Evolutionary conservation across 2,329 filamentous ascomycete genomes (phyloP), one percentile per base, ranked within the genome.

Genomic region (Aspergillus hiratsukae): DNA sequence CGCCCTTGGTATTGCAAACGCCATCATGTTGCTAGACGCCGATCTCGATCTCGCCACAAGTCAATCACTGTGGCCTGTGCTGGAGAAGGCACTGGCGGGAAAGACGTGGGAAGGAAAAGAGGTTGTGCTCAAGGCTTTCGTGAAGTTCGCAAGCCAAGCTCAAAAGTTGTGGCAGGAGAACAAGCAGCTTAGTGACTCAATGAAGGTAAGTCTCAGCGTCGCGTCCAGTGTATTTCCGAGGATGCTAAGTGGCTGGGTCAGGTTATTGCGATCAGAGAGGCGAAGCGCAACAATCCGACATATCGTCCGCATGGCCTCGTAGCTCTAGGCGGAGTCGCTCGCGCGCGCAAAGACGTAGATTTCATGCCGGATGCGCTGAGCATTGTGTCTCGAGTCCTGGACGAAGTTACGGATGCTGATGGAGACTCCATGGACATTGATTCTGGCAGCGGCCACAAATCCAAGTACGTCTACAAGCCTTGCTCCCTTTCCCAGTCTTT

Each of bases 21-120:
- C 88, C 54, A 82, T 91, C 11, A 80, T 80, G 21, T 85, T 88
- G 1, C 82, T 92, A 27, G 78, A 79, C 4, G 63, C 71, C 11
- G 84, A 83, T 21, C 81, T 83, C 51, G 84, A 82, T 58, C 78
- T 81, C 19, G 68, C 79, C 2, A 84, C 86, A 43, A 79, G 89
- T 19, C 78, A 81, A 62, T 76, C 77, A 17, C 78, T 97, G 23
- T 99, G 93, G 93, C 90, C 90, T 0, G 83, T 87, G 1, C 80
- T 96, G 49, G 90, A 97, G 61, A 90, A 88, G 67, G 86, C 90
- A 1, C 76, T 97, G 43, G 83, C 85, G 2, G 85, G 96, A 11
- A 97, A 97, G 80, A 96, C 92, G 0, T 99, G 96, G 80, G 83
- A 88, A 0, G 91, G 91, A 23, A 99, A 99, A 70, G 91, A 97